Conservation (phyloP, 352 stramenopile genomes). For the Heterotrichella gracilis region DNA sequence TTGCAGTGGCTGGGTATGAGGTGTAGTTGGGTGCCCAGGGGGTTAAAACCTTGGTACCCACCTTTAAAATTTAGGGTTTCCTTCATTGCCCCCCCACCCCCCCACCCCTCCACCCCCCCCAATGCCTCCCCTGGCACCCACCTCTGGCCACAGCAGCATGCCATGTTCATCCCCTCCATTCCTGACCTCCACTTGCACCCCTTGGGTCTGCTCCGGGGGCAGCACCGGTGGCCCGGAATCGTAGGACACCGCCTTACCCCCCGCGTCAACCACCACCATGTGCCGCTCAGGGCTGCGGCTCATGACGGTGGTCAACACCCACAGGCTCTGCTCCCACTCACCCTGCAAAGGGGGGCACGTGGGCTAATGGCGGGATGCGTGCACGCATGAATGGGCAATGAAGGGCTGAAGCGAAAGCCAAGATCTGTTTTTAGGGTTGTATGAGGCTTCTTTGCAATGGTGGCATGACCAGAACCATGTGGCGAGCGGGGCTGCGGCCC, state of each 20-base stretch:
- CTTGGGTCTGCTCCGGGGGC: slow-evolving; percentile 7
- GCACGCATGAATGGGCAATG: no score
- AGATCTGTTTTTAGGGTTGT: no score
- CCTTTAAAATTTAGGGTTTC: no score
- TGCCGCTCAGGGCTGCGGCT: slow-evolving; percentile 25
- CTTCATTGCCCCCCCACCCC: no score
- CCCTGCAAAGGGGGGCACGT: no score
- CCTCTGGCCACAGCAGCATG: no score
- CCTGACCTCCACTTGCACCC: slow-evolving; percentile 25
- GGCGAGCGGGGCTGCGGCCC: slow-evolving; percentile 25
- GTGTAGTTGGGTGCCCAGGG: slow-evolving; percentile 28
- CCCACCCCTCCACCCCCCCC: no score
- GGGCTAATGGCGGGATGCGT: no score
- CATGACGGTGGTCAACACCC: slow-evolving; percentile 33
- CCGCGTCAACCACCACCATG: slow-evolving; percentile 33
- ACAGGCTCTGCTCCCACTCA: slow-evolving; percentile 32
- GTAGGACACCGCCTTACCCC: slow-evolving; percentile 33
- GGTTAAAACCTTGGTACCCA: no score
- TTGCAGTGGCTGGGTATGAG: slow-evolving; percentile 34
- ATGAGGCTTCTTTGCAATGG: no score
- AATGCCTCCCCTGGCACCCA: no score
- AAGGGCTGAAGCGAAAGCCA: no score
- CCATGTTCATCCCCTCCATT: slow-evolving; percentile 32
- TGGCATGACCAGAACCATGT: slow-evolving; percentile 16
- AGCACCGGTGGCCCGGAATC: slow-evolving; percentile 29